Evolutionary conservation across 2,329 filamentous ascomycete genomes (phyloP), one percentile per base, ranked within the genome.

Genomic region (Grosmannia penicillata): DNA sequence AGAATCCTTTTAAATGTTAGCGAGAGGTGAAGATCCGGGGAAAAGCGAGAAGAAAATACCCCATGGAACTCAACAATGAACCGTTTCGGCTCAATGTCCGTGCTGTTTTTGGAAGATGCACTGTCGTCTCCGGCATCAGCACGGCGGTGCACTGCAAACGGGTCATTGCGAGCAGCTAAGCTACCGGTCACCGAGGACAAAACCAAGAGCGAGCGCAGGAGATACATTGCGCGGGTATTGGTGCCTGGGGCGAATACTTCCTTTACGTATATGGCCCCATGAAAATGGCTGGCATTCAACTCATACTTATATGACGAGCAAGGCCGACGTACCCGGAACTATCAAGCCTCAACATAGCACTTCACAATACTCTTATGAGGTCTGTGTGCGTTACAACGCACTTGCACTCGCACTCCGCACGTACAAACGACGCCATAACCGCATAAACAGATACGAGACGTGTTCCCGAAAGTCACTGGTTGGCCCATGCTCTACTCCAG

Each of bases 1-100:
- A 6, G 35, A 30, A n/a, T 23, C 27, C 35, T 37, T 11, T 3
- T n/a, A 4, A n/a, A 17, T 6, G 35, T 29, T 13, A 30, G 35
- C 11, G 15, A 6, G 21, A 15, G n/a, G 9, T 6, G 9, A 30
- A 18, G 28, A 18, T 8, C 28, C 8, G 9, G 27, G 15, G 26
- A 15, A 14, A 9, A 9, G 22, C 21, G 9, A 28, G 17, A 17
- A 5, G 25, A 11, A 28, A 14, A 6, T 31, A 36, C 34, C 25
- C 25, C 24, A n/a, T 15, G 21, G 13, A 36, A 36, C 24, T 36
- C 34, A 13, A 36, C 34, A 22, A 36, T 36, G 25, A 36, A 36
- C 34, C 34, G 24, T 8, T 28, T 28, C 18, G 34, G 11, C 24
- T 28, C 17, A 9, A 36, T 9, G 11, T 28, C 34, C 6, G 34